A percentile compares a stretch with the other conserved stretches of the same genome.
Evolutionary conservation across 2,329 filamentous ascomycete genomes (phyloP).

Genomic region (Diaporthe humulicola): DNA sequence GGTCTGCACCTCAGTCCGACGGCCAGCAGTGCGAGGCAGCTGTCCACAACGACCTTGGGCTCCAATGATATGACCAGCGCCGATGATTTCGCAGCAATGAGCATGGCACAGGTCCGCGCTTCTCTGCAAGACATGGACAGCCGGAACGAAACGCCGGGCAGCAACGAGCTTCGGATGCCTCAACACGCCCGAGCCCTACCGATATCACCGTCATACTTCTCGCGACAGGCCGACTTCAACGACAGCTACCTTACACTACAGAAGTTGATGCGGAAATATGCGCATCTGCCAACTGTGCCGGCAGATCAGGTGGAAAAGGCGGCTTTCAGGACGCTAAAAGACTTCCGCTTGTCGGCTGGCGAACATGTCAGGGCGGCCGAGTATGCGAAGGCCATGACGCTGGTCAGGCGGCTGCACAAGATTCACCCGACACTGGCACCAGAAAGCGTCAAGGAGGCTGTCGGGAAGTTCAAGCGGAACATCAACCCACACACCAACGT

Average conservation of each 20-base stretch:
- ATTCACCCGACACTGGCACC: constrained; percentile 87
- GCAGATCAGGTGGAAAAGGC: constrained; percentile 77
- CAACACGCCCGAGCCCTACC: constrained; percentile 81
- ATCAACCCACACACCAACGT: constrained; percentile 78
- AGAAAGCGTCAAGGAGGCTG: constrained; percentile 72
- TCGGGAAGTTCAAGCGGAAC: constrained; percentile 80
- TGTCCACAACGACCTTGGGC: constrained; percentile 33
- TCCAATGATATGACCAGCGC: background rate
- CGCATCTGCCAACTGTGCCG: constrained; percentile 77
- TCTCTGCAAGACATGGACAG: constrained; percentile 35
- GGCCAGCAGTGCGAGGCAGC: constrained; percentile 30
- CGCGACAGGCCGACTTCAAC: constrained; percentile 85
- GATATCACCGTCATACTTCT: constrained; percentile 94
- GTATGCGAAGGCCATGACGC: constrained; percentile 81
- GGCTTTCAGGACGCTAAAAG: constrained; percentile 83
- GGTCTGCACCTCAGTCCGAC: constrained; percentile 35
- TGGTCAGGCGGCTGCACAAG: constrained; percentile 84
- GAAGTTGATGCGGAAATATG: constrained; percentile 78
- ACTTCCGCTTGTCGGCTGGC: constrained; percentile 79
- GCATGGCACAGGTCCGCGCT: constrained; percentile 2
- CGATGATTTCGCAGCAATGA: constrained; percentile 28
- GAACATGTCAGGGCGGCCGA: constrained; percentile 82
- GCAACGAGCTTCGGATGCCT: constrained; percentile 43
- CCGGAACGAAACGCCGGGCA: constrained; percentile 46
- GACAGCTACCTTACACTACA: constrained; percentile 84